These are phyloP conservation scores for Ambrosia hybrid DNA, from an alignment of 140 eudicot species.

Conservation along the genomic window DNA sequence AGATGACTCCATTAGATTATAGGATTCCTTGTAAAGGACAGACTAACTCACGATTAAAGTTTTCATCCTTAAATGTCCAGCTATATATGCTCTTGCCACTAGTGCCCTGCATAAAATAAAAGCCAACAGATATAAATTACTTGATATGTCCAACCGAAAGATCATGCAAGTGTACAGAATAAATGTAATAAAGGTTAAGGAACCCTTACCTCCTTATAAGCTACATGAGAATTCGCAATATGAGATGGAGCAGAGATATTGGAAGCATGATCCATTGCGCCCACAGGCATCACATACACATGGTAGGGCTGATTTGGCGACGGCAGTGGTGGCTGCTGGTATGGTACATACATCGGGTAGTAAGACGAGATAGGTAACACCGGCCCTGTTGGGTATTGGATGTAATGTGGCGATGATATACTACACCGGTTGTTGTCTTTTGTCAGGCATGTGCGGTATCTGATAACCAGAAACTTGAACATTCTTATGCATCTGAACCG, in stretches of 20 bases:
- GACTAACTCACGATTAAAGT: slow-evolving; percentile 71
- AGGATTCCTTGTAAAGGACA: neutral
- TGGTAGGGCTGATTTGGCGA: slow-evolving; percentile 61
- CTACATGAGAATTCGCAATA: slow-evolving; percentile 32
- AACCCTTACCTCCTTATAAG: slow-evolving; percentile 42
- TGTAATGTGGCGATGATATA: slow-evolving; percentile 55
- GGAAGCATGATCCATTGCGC: slow-evolving; percentile 54
- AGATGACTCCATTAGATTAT: slow-evolving; percentile 4
- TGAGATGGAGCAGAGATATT: slow-evolving; percentile 48
- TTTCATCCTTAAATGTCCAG: slow-evolving; percentile 89
- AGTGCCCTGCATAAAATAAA: slow-evolving; percentile 63
- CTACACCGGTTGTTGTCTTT: slow-evolving; percentile 48
- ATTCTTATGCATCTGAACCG: slow-evolving; percentile 42
- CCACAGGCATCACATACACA: slow-evolving; percentile 59
- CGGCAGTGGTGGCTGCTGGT: slow-evolving; percentile 26
- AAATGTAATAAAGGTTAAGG: slow-evolving; percentile 19
- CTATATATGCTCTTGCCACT: slow-evolving; percentile 98
- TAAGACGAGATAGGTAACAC: slow-evolving; percentile 57
- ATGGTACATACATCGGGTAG: slow-evolving; percentile 61
- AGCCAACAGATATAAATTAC: neutral
- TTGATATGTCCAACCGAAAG: neutral
- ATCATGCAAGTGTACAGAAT: neutral
- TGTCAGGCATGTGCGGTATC: slow-evolving; percentile 47
- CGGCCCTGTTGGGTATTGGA: slow-evolving; percentile 54
- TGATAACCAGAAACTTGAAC: slow-evolving; percentile 49